A percentile compares a stretch with the other conserved stretches of the same genome.
phyloP scores from a whole-genome alignment of 2,329 filamentous ascomycete genomes.

The Aspergillus sp. region DNA sequence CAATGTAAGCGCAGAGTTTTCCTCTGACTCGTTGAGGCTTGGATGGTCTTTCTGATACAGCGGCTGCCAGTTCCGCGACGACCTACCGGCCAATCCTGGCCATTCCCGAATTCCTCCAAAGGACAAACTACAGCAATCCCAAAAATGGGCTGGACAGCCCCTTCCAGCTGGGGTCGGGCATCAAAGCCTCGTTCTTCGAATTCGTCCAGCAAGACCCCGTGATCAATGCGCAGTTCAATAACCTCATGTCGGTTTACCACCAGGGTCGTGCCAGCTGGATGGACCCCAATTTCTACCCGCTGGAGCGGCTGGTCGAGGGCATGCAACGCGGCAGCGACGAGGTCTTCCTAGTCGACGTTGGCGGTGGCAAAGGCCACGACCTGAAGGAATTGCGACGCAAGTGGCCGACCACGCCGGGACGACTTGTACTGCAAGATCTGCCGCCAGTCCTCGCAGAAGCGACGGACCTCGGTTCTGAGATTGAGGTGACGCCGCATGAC shows the following conservation, averaged over 20 bases:
- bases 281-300: conserved; percentile 29
- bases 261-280: conserved; percentile 30
- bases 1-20: conserved; percentile 8
- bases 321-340: conserved; percentile 6
- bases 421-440: conserved; percentile 50
- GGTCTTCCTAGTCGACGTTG: conserved; percentile 43
- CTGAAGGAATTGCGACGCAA: conserved; percentile 36
- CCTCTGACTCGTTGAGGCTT: background rate
- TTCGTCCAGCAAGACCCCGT: conserved; percentile 20
- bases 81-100: conserved; percentile 12
- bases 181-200: conserved; percentile 27
- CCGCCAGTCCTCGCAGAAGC: conserved; percentile 34
- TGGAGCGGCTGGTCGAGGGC: conserved; percentile 18
- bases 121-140: conserved; percentile 26
- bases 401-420: conserved; percentile 38
- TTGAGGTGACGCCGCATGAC: conserved; percentile 42
- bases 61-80: conserved; percentile 25
- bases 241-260: conserved; percentile 26
- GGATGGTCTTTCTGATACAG: conserved; percentile 10
- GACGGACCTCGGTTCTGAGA: conserved; percentile 10
- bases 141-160: conserved; percentile 20
- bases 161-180: conserved; percentile 27
- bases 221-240: conserved; percentile 23
- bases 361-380: conserved; percentile 43
- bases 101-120: conserved; percentile 25